These are phyloP conservation scores for Sclerotinia spermophila DNA, from an alignment of 2,329 filamentous ascomycete species.

Conservation along the genomic window DNA sequence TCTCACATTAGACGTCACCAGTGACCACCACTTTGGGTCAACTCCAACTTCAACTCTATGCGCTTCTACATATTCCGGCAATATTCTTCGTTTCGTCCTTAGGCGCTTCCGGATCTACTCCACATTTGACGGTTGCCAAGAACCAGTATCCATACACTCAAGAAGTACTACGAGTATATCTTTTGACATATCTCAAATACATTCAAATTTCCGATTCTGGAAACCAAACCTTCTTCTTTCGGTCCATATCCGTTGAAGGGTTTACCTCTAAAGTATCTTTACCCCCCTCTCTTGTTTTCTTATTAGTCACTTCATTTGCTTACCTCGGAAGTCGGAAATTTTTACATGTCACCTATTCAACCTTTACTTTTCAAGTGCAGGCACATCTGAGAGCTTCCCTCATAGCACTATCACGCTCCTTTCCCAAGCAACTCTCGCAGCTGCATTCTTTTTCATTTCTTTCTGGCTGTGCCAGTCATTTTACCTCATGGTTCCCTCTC, in stretches of 20 bases:
- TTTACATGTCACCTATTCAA: conserved; percentile 14
- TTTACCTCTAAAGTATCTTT: neutral
- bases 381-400: conserved; percentile 24
- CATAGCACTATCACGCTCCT: conserved; percentile 18
- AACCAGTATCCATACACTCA: neutral
- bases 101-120: conserved; percentile 5
- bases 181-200: conserved; percentile 22
- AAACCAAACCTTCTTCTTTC: neutral
- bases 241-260: conserved; percentile 9
- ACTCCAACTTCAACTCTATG: neutral
- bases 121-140: conserved; percentile 10
- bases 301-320: conserved; percentile 1
- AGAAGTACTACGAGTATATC: conserved; percentile 25
- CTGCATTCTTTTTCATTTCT: conserved; percentile 18
- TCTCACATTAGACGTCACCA: conserved; percentile 8
- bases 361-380: conserved; percentile 26
- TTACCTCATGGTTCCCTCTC: conserved; percentile 30
- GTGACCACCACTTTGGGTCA: neutral
- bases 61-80: conserved; percentile 7
- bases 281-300: neutral
- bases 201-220: conserved; percentile 7
- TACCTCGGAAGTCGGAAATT: conserved; percentile 1
- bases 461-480: conserved; percentile 35
- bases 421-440: conserved; percentile 29
- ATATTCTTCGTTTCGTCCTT: conserved; percentile 12